These are phyloP conservation scores for Leptomonas pyrrhocoris DNA, from an alignment of 208 protist species.

Conservation along the genomic window DNA sequence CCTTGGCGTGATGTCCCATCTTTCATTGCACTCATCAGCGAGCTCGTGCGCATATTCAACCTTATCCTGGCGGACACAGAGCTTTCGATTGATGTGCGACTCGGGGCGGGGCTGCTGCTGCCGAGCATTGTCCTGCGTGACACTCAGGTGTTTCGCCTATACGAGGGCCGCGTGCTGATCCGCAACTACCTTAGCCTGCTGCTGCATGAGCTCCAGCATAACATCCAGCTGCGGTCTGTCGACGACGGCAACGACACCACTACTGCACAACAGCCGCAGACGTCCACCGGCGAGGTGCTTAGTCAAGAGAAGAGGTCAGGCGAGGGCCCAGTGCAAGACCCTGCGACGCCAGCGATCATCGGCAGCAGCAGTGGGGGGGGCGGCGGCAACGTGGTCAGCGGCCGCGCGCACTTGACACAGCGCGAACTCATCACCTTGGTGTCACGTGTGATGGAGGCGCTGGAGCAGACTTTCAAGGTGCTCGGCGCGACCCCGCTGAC, in stretches of 20 bases:
- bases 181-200: slow-evolving; percentile 52
- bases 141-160: slow-evolving; percentile 48
- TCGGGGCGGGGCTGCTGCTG: slow-evolving; percentile 47
- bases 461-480: slow-evolving; percentile 67
- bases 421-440: slow-evolving; percentile 43
- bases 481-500: slow-evolving; percentile 53
- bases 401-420: slow-evolving; percentile 32
- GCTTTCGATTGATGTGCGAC: slow-evolving; percentile 44
- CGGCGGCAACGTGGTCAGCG: slow-evolving; percentile 3
- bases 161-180: slow-evolving; percentile 63
- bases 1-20: slow-evolving; percentile 58
- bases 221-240: slow-evolving; percentile 11
- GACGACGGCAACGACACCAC: not conserved
- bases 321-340: not conserved
- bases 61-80: slow-evolving; percentile 32
- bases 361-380: not conserved
- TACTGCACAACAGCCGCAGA: not conserved
- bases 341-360: not conserved
- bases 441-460: slow-evolving; percentile 32
- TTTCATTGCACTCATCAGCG: slow-evolving; percentile 52
- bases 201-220: slow-evolving; percentile 30
- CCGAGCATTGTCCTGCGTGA: slow-evolving; percentile 51
- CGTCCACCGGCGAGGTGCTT: not conserved
- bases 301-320: not conserved
- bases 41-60: slow-evolving; percentile 49